Base-by-base conservation (phyloP, 805 yeast genomes). In the Groenewaldozyma salmanticensis region DNA sequence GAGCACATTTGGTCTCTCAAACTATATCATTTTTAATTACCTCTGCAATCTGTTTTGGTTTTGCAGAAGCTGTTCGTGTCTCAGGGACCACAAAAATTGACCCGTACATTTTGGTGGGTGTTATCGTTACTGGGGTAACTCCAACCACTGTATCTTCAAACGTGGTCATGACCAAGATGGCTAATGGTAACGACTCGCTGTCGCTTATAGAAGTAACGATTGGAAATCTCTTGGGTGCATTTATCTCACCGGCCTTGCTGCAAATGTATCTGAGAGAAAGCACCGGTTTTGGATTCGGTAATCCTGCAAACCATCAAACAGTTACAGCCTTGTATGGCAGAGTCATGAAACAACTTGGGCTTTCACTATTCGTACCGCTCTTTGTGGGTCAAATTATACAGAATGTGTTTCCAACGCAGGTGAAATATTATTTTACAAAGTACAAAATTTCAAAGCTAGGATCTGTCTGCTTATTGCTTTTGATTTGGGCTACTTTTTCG, bases 121-220 rank as follows among this genome's bases (percentile, higher is more conserved):
- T 87, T 44, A 74, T 87, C 16, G 81, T 85, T 35, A 82, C 95
- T 2, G 83, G 84, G 22, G 74, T 90, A 9, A 83, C 94, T 58
- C 96, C 96, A 21, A 87, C 96, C 5, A 87, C 96, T 0, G 94
- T 87, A 16, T 76, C 88, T 0, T 85, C 95, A 1, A 87, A 87
- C 57, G 95, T 87, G 21, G 88, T 87, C 21, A 87, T 87, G 95
- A 87, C 96, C 4, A 71, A 77, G 40, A 73, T 73, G 44, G 95
- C 96, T 0, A 77, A 80, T 49, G 96, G 95, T 5, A 84, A 86
- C 59, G 88, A 76, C 49, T 62, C 81, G 15, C 62, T 86, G 40
- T 79, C 94, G 16, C 65, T 85, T 4, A 79, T 92, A 57, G 94
- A 85, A 58, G 95, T 87, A 6, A 76, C 86, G 44, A 70, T 86